Evolutionary conservation across 495 filamentous ascomycete genomes (phyloP).

Genomic region (Talaromyces wortmannii): DNA sequence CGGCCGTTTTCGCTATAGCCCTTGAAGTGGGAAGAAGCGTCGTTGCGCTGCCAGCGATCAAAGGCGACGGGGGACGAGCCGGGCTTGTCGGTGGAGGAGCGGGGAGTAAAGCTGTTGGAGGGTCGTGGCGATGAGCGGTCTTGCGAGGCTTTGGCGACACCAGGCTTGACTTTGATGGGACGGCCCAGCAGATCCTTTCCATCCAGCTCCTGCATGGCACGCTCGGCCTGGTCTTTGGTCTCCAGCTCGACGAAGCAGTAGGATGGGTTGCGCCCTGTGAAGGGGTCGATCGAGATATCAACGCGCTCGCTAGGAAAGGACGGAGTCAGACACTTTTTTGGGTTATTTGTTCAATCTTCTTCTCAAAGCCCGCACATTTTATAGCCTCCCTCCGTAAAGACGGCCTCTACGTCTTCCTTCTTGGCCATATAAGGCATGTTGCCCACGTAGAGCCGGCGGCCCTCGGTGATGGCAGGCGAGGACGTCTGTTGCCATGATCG

Average conservation of each 20-base stretch:
- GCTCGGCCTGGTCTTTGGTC: slow-evolving; percentile 32
- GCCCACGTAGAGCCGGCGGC: slow-evolving; percentile 42
- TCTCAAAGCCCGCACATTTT: slow-evolving; percentile 6
- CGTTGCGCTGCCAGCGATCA: slow-evolving; percentile 31
- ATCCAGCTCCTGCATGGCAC: slow-evolving; percentile 35
- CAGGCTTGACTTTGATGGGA: slow-evolving; percentile 43
- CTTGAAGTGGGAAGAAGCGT: slow-evolving; percentile 11
- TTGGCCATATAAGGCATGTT: slow-evolving; percentile 49
- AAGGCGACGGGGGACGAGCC: slow-evolving; percentile 15
- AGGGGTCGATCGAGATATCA: slow-evolving; percentile 49
- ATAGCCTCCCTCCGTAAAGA: slow-evolving; percentile 22
- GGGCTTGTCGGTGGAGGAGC: background rate
- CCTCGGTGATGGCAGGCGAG: slow-evolving; percentile 5
- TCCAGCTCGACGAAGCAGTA: slow-evolving; percentile 55
- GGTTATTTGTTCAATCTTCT: background rate
- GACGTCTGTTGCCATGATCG: slow-evolving; percentile 2
- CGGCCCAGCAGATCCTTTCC: slow-evolving; percentile 37
- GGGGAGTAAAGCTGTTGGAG: background rate
- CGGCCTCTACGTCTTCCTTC: slow-evolving; percentile 37
- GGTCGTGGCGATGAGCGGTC: slow-evolving; percentile 14
- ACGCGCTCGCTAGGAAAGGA: slow-evolving; percentile 32
- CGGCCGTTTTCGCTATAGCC: slow-evolving; percentile 33
- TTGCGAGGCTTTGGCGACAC: slow-evolving; percentile 32
- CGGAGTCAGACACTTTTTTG: background rate
- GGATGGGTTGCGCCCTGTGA: slow-evolving; percentile 49